Evolutionary conservation across 768 basidiomycete species (phyloP).

Genomic region (Hydnomerulius pinastri): DNA sequence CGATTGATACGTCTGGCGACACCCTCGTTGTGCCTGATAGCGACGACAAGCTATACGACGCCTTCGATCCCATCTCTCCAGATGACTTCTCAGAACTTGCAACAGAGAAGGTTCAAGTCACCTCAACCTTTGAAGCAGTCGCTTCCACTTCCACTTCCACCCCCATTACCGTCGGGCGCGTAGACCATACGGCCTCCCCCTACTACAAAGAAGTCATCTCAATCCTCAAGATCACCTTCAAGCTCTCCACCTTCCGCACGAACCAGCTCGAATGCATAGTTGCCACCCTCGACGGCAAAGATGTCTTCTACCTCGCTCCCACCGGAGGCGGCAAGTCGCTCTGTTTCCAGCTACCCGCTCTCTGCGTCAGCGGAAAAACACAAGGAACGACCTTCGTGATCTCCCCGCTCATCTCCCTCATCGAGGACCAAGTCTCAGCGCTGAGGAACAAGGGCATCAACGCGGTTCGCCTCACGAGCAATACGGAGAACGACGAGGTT

Average conservation of each 20-base stretch:
- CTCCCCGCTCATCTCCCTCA: slow-evolving; percentile 85
- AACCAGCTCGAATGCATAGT: slow-evolving; percentile 89
- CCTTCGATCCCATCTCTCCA: slow-evolving; percentile 36
- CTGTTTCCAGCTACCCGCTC: slow-evolving; percentile 88
- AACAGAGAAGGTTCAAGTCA: slow-evolving; percentile 8
- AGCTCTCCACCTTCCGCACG: slow-evolving; percentile 64
- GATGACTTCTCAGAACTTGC: slow-evolving; percentile 18
- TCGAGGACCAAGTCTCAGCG: slow-evolving; percentile 83
- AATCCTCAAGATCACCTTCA: slow-evolving; percentile 49
- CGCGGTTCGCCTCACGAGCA: slow-evolving; percentile 69
- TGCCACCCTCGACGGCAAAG: slow-evolving; percentile 74
- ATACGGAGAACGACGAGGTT: slow-evolving; percentile 42
- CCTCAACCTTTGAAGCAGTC: slow-evolving; percentile 11
- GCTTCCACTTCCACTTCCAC: slow-evolving; percentile 10
- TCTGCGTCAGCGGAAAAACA: slow-evolving; percentile 71
- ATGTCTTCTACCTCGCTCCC: slow-evolving; percentile 95
- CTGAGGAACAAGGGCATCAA: slow-evolving; percentile 65
- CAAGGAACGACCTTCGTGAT: slow-evolving; percentile 87
- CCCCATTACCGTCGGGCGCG: slow-evolving; percentile 4
- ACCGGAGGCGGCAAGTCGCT: slow-evolving; percentile 93
- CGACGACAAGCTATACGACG: slow-evolving; percentile 52
- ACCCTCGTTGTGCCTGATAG: slow-evolving; percentile 32
- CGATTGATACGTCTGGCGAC: slow-evolving; percentile 17
- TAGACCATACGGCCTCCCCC: slow-evolving; percentile 34
- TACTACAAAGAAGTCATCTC: slow-evolving; percentile 33